Percentiles rank a stretch among this genome's conserved stretches.
These are phyloP conservation scores for Scutellaria minor DNA, from an alignment of 257 asterid genomes.

Conservation along the genomic window DNA sequence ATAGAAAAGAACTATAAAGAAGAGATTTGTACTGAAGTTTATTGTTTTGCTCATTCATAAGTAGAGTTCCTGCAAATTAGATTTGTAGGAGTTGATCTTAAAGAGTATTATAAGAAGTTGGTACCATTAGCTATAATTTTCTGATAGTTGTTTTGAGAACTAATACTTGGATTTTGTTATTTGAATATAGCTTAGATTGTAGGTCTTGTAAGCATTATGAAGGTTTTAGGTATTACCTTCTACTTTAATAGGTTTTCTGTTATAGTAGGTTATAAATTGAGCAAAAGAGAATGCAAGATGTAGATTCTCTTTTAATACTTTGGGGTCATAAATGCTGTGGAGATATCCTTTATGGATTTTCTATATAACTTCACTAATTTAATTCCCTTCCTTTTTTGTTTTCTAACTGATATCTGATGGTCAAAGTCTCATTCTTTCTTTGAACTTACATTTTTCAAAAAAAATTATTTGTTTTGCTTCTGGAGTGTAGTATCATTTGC, in stretches of 20 bases:
- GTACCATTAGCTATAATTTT: not conserved
- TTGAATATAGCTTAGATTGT: not conserved
- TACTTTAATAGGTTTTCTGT: not conserved
- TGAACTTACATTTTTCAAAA: not conserved
- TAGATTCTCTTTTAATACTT: not conserved
- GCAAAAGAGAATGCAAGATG: not conserved
- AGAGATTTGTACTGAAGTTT: conserved; percentile 23
- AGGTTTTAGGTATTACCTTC: conserved; percentile 18
- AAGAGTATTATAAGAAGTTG: not conserved
- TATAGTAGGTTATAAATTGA: not conserved
- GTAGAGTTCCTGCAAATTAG: conserved; percentile 25
- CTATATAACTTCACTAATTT: not conserved
- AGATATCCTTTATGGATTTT: not conserved
- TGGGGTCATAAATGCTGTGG: conserved; percentile 5
- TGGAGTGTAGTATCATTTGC: conserved; percentile 9
- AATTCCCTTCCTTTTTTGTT: not conserved
- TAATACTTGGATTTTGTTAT: not conserved
- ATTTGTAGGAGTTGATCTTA: not conserved
- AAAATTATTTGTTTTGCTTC: not conserved
- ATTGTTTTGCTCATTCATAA: not conserved
- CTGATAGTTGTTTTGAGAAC: not conserved
- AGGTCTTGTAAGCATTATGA: conserved; percentile 2
- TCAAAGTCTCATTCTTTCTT: not conserved
- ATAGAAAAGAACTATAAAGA: not conserved
- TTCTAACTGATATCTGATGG: not conserved